Base-by-base conservation (phyloP, 352 stramenopile genomes). In the Phytophthora palmivora region DNA sequence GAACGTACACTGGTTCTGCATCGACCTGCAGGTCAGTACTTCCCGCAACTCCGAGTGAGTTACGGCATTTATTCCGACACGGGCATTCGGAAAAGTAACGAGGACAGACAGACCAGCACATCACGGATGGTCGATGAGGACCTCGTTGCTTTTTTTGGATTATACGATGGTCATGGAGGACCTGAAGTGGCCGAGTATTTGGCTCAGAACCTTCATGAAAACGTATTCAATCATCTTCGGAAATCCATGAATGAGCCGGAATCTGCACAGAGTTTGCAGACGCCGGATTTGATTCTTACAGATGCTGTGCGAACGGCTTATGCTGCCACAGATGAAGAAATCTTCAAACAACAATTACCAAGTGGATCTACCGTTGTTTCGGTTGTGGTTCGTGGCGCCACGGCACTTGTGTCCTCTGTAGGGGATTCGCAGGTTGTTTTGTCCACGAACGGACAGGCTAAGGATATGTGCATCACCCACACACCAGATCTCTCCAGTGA, bases 81-180 rank as follows among this genome's bases (percentile, higher is more conserved):
- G 34, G 87, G 87, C 18, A 76, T 82, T 50, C 87, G 87, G 30
- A 89, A 87, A 28, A 28, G 66, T 11, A 95, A 95, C 70, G 87
- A 95, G 64, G 87, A 95, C 66, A 74, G 84, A 57, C 62, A 81
- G 24, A 73, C 79, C 8, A 90, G 70, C 48, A 67, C 67, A 2
- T 78, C 81, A 26, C 68, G 76, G n/a, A 66, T 43, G 48, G 70
- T 90, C 5, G 43, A 74, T 36, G 67, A 91, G 58, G 76, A 94
- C 16, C 70, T 81, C 0, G 72, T 92, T 12, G 85, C 82, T 24
- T 96, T 87, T 58, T 94, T 96, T 53, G 88, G 81, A n/a, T 61
- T 96, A 1, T 96, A 91, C 60, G 88, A 96, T 60, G 88, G 88
- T 34, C 88, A 96, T 58, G 83, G 81, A 42, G 88, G 88, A 18